These are phyloP conservation scores for Knoxia roxburghii DNA, from an alignment of 257 asterid species.

Conservation along the genomic window DNA sequence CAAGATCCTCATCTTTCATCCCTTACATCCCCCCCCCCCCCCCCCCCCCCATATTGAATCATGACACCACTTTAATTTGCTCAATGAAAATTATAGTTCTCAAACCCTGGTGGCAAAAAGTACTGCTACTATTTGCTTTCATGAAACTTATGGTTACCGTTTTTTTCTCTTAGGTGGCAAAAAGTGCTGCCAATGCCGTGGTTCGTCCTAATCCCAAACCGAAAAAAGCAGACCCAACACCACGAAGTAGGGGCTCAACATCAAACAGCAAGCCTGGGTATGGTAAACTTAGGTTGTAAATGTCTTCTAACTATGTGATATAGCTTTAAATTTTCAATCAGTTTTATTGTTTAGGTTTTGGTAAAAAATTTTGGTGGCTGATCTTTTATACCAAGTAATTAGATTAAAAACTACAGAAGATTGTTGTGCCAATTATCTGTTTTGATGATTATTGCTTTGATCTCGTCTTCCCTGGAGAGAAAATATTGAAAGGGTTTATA, in stretches of 20 bases:
- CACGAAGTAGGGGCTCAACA: conserved; percentile 70
- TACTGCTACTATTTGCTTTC: background rate
- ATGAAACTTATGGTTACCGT: conserved; percentile 4
- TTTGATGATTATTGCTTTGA: background rate
- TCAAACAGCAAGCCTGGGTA: conserved; percentile 77
- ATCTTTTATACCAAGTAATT: background rate
- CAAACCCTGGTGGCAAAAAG: conserved; percentile 9
- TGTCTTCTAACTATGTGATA: background rate
- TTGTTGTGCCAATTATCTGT: background rate
- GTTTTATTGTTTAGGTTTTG: background rate
- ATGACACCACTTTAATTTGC: conserved; percentile 14
- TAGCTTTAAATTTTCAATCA: background rate
- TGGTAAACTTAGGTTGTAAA: conserved; percentile 10
- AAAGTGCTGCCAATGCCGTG: conserved; percentile 31
- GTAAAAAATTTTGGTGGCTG: background rate
- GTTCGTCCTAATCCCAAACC: conserved; percentile 45
- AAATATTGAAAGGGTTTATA: no score
- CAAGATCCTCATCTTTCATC: conserved; percentile 20
- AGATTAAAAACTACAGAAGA: background rate
- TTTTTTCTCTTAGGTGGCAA: conserved; percentile 42
- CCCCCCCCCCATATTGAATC: background rate
- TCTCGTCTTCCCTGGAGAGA: background rate
- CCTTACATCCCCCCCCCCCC: background rate
- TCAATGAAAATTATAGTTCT: conserved; percentile 19
- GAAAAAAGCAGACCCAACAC: conserved; percentile 48